These are phyloP conservation scores for Magnolia changhungtana DNA, from an alignment of 164 flowering plant species.

Conservation along the genomic window DNA sequence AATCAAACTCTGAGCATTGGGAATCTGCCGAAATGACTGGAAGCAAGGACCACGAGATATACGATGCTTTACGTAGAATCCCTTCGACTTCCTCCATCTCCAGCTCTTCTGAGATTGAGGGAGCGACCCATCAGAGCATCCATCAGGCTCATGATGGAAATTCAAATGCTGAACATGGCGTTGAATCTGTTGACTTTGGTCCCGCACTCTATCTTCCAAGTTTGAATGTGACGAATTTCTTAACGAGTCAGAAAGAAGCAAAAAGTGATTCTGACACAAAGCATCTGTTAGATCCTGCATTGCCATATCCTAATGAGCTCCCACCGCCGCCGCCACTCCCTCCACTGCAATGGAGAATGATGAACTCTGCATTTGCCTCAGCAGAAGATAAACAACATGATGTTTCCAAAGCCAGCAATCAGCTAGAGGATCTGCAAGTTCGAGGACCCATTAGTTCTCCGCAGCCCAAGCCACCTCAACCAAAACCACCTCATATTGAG, in stretches of 20 bases:
- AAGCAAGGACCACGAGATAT: constrained; percentile 38
- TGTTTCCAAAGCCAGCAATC: constrained; percentile 23
- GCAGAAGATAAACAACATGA: constrained; percentile 21
- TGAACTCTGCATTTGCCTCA: constrained; percentile 24
- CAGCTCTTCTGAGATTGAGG: constrained; percentile 34
- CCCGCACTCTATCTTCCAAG: constrained; percentile 39
- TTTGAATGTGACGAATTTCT: constrained; percentile 36
- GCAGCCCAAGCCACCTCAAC: constrained; percentile 30
- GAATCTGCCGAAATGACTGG: constrained; percentile 49
- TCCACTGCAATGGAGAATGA: constrained; percentile 51
- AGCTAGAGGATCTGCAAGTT: constrained; percentile 21
- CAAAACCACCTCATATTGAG: constrained; percentile 22
- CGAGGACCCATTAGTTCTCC: constrained; percentile 15
- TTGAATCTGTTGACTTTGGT: constrained; percentile 23
- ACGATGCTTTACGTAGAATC: constrained; percentile 51
- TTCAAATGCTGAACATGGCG: constrained; percentile 16
- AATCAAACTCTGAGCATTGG: constrained; percentile 77
- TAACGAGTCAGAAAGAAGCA: constrained; percentile 20
- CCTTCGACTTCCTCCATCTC: constrained; percentile 50
- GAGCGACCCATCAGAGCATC: constrained; percentile 13
- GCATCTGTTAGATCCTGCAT: constrained; percentile 7
- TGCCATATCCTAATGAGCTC: constrained; percentile 22
- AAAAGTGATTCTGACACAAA: constrained; percentile 12
- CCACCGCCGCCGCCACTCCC: constrained; percentile 71
- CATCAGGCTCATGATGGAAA: constrained; percentile 15